These are phyloP conservation scores for Trichoderma semiorbis DNA, from an alignment of 2,329 filamentous ascomycete species.

Conservation along the genomic window DNA sequence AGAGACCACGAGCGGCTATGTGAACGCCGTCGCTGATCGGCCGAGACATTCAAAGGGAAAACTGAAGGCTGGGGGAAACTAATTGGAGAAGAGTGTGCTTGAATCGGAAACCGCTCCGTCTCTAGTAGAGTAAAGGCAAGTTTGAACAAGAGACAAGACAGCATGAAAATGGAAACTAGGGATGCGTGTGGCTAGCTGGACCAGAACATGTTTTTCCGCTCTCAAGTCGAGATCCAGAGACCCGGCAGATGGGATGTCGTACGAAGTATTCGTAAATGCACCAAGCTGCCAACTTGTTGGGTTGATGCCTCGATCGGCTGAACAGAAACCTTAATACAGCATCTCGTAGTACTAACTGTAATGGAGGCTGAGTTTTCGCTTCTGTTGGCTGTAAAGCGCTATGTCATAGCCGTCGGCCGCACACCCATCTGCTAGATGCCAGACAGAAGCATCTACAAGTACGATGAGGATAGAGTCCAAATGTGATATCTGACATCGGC, in stretches of 20 bases:
- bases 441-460: not conserved
- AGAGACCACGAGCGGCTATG: not conserved
- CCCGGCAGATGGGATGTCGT: slow-evolving; percentile 8
- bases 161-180: not conserved
- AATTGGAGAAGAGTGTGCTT: not conserved
- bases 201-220: slow-evolving; percentile 6
- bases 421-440: not conserved
- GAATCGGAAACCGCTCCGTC: not conserved
- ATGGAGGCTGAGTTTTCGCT: not conserved
- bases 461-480: not conserved
- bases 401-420: not conserved
- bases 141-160: not conserved
- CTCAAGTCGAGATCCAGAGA: not conserved
- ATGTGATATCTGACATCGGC: not conserved
- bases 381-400: not conserved
- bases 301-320: not conserved
- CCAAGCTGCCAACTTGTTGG: not conserved
- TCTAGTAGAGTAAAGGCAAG: not conserved
- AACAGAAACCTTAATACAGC: not conserved
- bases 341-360: not conserved
- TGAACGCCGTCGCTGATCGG: not conserved
- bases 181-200: slow-evolving; percentile 13
- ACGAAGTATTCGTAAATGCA: not conserved
- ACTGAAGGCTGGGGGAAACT: not conserved
- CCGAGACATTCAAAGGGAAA: slow-evolving; percentile 7